phyloP scores from a whole-genome alignment of 371 early-diverging fungal species.

The Choanephora cucurbitarum region DNA sequence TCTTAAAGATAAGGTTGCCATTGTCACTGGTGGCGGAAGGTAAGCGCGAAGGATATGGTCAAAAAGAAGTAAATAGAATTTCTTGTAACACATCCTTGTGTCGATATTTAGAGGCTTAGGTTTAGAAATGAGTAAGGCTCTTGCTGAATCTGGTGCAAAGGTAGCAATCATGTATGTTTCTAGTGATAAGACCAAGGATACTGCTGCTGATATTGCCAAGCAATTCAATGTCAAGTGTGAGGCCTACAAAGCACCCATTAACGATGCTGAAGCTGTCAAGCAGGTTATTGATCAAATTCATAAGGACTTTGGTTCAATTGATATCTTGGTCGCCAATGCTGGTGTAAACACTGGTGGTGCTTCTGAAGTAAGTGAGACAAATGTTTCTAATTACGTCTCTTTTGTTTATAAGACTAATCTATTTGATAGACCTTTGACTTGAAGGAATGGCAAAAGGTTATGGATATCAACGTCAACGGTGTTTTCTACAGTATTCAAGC shows the following conservation, averaged over 20 bases:
- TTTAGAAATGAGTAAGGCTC: constrained; percentile 45
- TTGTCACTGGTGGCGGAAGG: constrained; percentile 53
- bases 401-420: background rate
- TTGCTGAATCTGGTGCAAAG: constrained; percentile 50
- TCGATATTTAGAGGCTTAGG: constrained; percentile 40
- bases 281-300: constrained; percentile 39
- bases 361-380: constrained; percentile 30
- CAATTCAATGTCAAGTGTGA: constrained; percentile 38
- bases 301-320: constrained; percentile 45
- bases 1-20: constrained; percentile 45
- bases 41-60: constrained; percentile 1
- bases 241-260: constrained; percentile 47
- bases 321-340: constrained; percentile 54
- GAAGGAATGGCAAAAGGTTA: constrained; percentile 39
- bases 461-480: constrained; percentile 53
- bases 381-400: background rate
- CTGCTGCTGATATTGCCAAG: constrained; percentile 40
- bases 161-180: constrained; percentile 55
- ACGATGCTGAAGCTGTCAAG: constrained; percentile 32
- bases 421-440: constrained; percentile 29
- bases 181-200: constrained; percentile 38
- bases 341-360: constrained; percentile 41
- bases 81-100: background rate
- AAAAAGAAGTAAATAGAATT: background rate
- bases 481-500: constrained; percentile 49